Conservation (phyloP, 345 rosid species). For the Salix arbutifolia region DNA sequence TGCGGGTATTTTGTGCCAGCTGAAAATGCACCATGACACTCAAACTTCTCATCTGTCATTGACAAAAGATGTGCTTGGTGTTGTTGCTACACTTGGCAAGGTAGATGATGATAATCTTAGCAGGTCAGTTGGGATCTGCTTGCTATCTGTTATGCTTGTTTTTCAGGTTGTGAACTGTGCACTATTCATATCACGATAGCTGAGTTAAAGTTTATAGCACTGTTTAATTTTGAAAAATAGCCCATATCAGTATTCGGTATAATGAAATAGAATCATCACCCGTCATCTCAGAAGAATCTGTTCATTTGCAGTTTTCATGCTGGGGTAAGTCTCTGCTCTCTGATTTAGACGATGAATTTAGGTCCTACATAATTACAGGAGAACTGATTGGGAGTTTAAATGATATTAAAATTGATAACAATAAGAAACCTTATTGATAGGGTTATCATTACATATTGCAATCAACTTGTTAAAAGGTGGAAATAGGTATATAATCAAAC, state of each 20-base stretch:
- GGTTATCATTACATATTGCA: too few relatives aligned
- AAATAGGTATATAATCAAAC: too few relatives aligned
- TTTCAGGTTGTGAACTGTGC: background rate
- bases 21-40: conserved; percentile 39
- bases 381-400: background rate
- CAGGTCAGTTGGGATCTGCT: conserved; percentile 46
- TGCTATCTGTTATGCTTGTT: conserved; percentile 5
- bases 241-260: background rate
- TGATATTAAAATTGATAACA: background rate
- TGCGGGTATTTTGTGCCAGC: conserved; percentile 60
- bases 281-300: background rate
- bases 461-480: too few relatives aligned
- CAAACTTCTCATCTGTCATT: conserved; percentile 40
- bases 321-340: background rate
- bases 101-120: conserved; percentile 72
- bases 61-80: conserved; percentile 60
- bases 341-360: background rate
- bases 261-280: background rate
- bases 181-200: background rate
- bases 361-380: background rate
- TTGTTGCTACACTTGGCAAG: conserved; percentile 79
- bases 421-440: too few relatives aligned
- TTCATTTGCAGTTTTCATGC: background rate
- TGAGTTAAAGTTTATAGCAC: background rate
- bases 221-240: background rate